These are phyloP conservation scores for Mentha longifolia DNA, from an alignment of 257 asterid species.

Conservation along the genomic window DNA sequence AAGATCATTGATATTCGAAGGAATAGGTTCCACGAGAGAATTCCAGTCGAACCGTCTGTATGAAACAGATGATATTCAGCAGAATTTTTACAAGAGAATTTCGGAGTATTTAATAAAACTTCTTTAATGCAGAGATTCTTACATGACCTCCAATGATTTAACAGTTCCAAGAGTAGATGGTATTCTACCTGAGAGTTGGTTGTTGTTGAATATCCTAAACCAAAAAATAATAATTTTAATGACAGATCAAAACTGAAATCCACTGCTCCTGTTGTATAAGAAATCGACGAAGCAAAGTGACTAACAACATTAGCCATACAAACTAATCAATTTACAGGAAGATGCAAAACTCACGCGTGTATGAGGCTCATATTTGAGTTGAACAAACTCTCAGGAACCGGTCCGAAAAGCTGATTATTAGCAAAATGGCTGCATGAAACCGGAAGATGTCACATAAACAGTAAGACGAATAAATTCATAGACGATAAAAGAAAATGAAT, in stretches of 20 bases:
- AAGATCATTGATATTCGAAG: conserved; percentile 58
- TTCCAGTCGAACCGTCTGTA: conserved; percentile 83
- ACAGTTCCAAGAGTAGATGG: conserved; percentile 68
- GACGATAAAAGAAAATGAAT: neutral
- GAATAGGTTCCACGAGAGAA: conserved; percentile 59
- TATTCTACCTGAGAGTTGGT: conserved; percentile 61
- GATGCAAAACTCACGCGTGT: conserved; percentile 64
- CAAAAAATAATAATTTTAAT: conserved; percentile 9
- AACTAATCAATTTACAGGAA: too few species aligned
- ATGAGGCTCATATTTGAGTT: conserved; percentile 63
- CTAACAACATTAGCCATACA: too few species aligned
- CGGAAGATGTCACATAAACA: neutral
- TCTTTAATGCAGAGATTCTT: conserved; percentile 45
- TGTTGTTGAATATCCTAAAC: conserved; percentile 78
- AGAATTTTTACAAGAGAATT: too few species aligned
- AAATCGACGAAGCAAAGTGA: too few species aligned
- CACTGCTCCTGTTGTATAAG: too few species aligned
- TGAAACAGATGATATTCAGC: neutral
- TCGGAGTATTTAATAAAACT: neutral
- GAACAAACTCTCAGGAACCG: conserved; percentile 62
- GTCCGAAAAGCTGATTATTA: conserved; percentile 70
- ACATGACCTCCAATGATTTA: conserved; percentile 68
- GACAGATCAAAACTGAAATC: conserved; percentile 7
- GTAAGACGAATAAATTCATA: too few species aligned
- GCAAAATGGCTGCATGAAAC: conserved; percentile 71